Evolutionary conservation across 2,329 filamentous ascomycete species (phyloP).

Genomic region (Massarina eburnea): DNA sequence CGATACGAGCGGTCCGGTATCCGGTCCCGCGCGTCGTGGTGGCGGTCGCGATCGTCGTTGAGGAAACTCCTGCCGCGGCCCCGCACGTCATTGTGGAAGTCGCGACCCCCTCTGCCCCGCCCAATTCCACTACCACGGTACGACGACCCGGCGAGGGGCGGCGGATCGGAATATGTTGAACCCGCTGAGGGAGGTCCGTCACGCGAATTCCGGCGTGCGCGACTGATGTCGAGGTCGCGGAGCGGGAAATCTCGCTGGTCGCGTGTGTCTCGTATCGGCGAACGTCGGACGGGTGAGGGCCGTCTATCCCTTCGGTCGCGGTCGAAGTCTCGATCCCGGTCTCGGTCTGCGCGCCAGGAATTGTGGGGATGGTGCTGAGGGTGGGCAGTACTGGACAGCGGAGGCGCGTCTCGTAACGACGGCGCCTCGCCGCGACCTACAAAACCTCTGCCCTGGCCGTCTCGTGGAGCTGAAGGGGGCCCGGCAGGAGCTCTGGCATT

Average conservation of each 20-base stretch:
- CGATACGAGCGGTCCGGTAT: constrained; percentile 53
- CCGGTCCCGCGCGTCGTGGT: constrained; percentile 46
- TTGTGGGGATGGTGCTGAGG: constrained; percentile 53
- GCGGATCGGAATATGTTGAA: constrained; percentile 69
- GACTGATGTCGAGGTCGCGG: constrained; percentile 66
- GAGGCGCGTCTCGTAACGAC: constrained; percentile 58
- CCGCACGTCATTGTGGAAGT: constrained; percentile 28
- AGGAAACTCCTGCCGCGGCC: constrained; percentile 51
- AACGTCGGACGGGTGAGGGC: constrained; percentile 64
- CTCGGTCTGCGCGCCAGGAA: constrained; percentile 55
- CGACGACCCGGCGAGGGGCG: constrained; percentile 58
- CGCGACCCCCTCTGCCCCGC: constrained; percentile 52
- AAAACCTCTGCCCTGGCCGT: constrained; percentile 62
- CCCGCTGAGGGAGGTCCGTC: constrained; percentile 73
- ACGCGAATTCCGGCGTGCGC: constrained; percentile 68
- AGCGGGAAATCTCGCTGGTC: constrained; percentile 65
- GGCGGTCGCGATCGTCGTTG: constrained; percentile 52
- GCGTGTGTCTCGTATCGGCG: constrained; percentile 60
- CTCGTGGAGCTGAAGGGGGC: constrained; percentile 53
- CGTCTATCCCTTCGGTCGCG: constrained; percentile 61
- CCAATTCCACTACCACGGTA: constrained; percentile 57
- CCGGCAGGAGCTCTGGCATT: constrained; percentile 32
- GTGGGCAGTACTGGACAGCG: constrained; percentile 45
- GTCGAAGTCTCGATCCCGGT: constrained; percentile 57
- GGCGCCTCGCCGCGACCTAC: constrained; percentile 62